Conservation (phyloP, 1,284 basidiomycete species). For the Papiliotrema fonsecae region DNA sequence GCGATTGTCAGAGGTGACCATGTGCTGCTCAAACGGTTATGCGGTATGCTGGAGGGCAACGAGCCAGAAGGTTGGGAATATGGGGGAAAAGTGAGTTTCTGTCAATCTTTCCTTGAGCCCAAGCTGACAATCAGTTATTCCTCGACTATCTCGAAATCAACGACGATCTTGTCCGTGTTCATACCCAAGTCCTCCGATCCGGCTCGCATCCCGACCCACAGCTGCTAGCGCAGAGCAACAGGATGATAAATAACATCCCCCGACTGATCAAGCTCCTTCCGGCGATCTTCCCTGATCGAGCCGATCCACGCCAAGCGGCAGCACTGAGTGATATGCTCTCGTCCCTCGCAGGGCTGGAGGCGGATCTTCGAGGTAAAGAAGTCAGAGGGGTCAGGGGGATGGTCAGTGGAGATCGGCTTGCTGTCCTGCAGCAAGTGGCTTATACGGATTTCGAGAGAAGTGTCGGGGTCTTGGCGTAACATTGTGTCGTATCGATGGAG, state of each 20-base stretch:
- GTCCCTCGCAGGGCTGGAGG: conserved; percentile 16
- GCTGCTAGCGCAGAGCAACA: neutral
- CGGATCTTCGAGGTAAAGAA: conserved; percentile 13
- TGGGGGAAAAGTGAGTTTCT: conserved; percentile 64
- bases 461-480: neutral
- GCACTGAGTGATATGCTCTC: conserved; percentile 39
- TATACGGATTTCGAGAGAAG: conserved; percentile 32
- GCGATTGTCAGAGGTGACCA: conserved; percentile 76
- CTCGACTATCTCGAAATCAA: conserved; percentile 38
- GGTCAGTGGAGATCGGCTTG: conserved; percentile 41
- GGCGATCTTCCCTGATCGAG: conserved; percentile 52
- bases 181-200: conserved; percentile 23
- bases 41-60: conserved; percentile 62
- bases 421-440: conserved; percentile 38
- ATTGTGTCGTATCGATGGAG: neutral
- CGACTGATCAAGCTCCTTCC: conserved; percentile 63
- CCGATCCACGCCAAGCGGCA: conserved; percentile 36
- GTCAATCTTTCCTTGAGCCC: neutral
- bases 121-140: conserved; percentile 25
- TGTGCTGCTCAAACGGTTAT: conserved; percentile 66
- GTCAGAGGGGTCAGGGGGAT: conserved; percentile 27
- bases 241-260: conserved; percentile 12
- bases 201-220: conserved; percentile 44
- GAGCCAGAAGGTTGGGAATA: conserved; percentile 68
- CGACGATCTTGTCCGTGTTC: conserved; percentile 25